Evolutionary conservation across 306 rosid species (phyloP).

Genomic region (Comarum palustre): DNA sequence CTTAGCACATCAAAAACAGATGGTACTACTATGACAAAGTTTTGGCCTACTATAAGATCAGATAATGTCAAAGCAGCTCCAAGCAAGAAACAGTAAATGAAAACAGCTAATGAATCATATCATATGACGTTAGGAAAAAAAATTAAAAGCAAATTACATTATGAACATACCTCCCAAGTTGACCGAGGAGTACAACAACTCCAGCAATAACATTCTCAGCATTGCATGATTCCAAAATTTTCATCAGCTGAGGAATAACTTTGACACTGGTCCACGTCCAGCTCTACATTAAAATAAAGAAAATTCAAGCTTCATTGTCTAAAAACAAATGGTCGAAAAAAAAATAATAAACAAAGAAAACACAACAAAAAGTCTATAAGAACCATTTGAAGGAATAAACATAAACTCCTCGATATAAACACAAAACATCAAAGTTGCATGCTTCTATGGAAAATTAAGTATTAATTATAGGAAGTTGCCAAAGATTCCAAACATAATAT

Average conservation of each 20-base stretch:
- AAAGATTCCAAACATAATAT: not conserved
- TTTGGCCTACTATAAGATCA: not conserved
- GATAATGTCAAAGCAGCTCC: not conserved
- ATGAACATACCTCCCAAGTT: slow-evolving; percentile 73
- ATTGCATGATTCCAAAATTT: slow-evolving; percentile 46
- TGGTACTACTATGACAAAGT: not conserved
- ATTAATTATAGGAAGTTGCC: not conserved
- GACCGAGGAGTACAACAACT: slow-evolving; percentile 70
- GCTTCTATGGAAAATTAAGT: not conserved
- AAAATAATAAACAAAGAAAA: not conserved
- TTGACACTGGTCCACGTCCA: slow-evolving; percentile 65
- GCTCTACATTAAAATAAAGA: slow-evolving; percentile 51
- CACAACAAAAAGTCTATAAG: not conserved
- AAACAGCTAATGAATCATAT: not conserved
- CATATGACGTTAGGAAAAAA: too few species aligned
- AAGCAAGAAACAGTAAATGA: not conserved
- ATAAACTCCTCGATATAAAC: not conserved
- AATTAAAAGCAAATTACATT: slow-evolving; percentile 11
- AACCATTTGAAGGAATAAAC: not conserved
- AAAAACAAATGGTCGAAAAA: slow-evolving; percentile 1
- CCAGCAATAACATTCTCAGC: slow-evolving; percentile 43
- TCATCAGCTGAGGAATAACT: slow-evolving; percentile 57
- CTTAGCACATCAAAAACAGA: not conserved
- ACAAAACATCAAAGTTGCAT: not conserved
- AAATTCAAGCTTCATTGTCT: slow-evolving; percentile 14